phyloP scores from a whole-genome alignment of 306 rosid species.

The barrel medic (Medicago truncatula) region MtrunA17r5.0-ANR NC_053043.1:17646001-17646500 shows the following conservation, averaged over 20 bases:
- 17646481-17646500: constrained; percentile 94
- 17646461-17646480: constrained; percentile 91
- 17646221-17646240: background rate
- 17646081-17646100: constrained; percentile 42
- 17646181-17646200: background rate
- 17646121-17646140: background rate
- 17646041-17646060: constrained; percentile 83
- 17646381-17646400: constrained; percentile 37
- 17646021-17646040: constrained; percentile 96
- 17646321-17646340: no score
- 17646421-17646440: constrained; percentile 97
- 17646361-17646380: background rate
- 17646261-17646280: no score
- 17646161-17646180: background rate
- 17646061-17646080: constrained; percentile 92
- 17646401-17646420: constrained; percentile 92
- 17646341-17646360: no score
- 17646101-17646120: background rate
- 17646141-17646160: background rate
- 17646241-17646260: background rate
- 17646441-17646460: constrained; percentile 97
- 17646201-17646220: background rate
- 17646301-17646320: no score
- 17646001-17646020: constrained; percentile 92
- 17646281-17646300: no score